Conservation (phyloP, 2,329 filamentous ascomycete genomes). For the Talaromyces rugulosus region DNA sequence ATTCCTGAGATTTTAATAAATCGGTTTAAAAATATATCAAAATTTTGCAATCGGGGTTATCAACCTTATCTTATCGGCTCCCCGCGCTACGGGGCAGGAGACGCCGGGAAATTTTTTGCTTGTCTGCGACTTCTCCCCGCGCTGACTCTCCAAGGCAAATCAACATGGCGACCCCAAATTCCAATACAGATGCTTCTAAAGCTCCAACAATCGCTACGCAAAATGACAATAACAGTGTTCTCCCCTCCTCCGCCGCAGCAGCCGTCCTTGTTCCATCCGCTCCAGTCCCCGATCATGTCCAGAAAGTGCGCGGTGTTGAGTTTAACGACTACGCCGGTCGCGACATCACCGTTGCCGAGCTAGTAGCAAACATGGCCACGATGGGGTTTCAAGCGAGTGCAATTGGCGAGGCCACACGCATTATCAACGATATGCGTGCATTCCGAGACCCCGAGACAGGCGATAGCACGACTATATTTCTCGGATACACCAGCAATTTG, state of each 20-base stretch:
- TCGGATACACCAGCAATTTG: conserved; percentile 95
- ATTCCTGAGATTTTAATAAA: too few relatives aligned
- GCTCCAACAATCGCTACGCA: not conserved
- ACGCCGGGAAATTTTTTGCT: not conserved
- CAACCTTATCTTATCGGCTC: not conserved
- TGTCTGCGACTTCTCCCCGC: not conserved
- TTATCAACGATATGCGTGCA: conserved; percentile 89
- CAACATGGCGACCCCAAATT: not conserved
- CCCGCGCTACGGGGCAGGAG: not conserved
- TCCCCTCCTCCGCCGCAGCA: conserved; percentile 56
- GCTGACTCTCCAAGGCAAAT: not conserved
- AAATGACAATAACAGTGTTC: not conserved
- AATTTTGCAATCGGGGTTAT: not conserved
- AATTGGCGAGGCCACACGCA: conserved; percentile 79
- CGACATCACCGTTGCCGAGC: conserved; percentile 78
- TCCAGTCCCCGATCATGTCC: conserved; percentile 72
- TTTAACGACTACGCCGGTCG: conserved; percentile 72
- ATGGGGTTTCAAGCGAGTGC: conserved; percentile 84
- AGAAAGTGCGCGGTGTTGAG: conserved; percentile 83
- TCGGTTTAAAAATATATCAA: too few relatives aligned
- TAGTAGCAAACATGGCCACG: conserved; percentile 73
- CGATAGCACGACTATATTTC: conserved; percentile 84
- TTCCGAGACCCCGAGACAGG: conserved; percentile 78
- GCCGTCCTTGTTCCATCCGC: conserved; percentile 83
- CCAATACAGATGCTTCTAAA: not conserved